Evolutionary conservation across 805 yeast genomes (phyloP), one percentile per base, ranked within the genome.

Genomic region (Candida chauliodis): DNA sequence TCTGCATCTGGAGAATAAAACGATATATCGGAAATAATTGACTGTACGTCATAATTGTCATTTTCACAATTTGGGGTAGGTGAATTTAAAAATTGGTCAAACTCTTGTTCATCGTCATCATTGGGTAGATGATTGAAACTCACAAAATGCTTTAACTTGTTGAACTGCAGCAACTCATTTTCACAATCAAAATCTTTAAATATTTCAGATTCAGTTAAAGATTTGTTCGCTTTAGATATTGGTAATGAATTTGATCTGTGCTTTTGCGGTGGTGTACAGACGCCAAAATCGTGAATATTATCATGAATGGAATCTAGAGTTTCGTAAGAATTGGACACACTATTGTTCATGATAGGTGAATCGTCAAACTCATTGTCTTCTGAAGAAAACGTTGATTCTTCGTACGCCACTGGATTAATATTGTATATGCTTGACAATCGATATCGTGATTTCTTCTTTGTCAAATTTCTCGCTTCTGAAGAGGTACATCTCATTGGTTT

Each of bases 361-460:
- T 36, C 38, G 9, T 34, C 37, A 22, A 31, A 31, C 3, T 31
- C 35, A 25, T 33, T 23, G n/a, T 33, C 27, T 11, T 33, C 36
- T 5, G 33, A 35, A 10, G 41, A 38, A 10, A 28, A 33, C 16
- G 43, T 24, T 16, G 45, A 38, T 14, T 46, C 52, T 28, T 52
- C 55, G 15, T 51, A 48, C 29, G 52, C 55, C 17, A 61, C 39
- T 3, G 73, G 71, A 42, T 63, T 64, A 29, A 65, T 42, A 18
- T 58, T 66, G 47, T 62, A 69, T 1, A 67, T 56, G 11, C 52
- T 56, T 3, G 70, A 61, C 8, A 69, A 51, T 34, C 71, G 52
- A 45, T 67, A 66, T 25, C 56, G 55, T n/a, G 71, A 62, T 46
- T 64, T 68, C 52, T 65, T 65, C 50, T 65, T 67, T 41, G 58